Base-by-base conservation (phyloP, 2,329 filamentous ascomycete genomes). In the Colletotrichum australisinense region DNA sequence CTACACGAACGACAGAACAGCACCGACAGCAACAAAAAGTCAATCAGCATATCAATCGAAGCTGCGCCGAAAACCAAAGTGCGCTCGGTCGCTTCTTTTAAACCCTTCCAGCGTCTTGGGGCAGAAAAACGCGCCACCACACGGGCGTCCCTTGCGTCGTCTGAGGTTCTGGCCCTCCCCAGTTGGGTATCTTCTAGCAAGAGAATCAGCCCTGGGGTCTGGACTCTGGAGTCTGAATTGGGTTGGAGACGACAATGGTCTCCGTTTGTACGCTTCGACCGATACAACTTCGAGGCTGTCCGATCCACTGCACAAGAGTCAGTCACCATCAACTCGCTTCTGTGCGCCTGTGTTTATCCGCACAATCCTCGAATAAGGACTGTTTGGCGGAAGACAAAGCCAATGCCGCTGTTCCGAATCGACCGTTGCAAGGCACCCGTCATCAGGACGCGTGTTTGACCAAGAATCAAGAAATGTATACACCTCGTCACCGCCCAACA, bases 111-210 rank as follows among this genome's bases (percentile, higher is more conserved):
- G 46, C 32, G 66, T 30, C 22, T n/a, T 59, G 46, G 46, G 66
- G 59, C 42, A 24, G 59, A 32, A 59, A 60, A 32, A 28, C 59
- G 53, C 42, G 55, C 70, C 59, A 69, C 59, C 49, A 60, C 26
- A 69, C 52, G 53, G 42, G 58, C 55, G 53, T 72, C 66, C 70
- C 66, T 69, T 60, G 53, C 59, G 42, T 72, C 70, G 70, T 72
- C 66, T 59, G 66, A 72, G 70, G 66, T 69, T 72, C 14, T 69
- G 59, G 42, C 38, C 42, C 69, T 72, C 66, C 66, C 66, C 30
- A 46, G 35, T 59, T n/a, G 32, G 65, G 57, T 49, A 63, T 52
- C 56, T 69, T 38, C 65, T 57, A 63, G 49, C 65, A 63, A 28
- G 58, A 30, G 35, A 63, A 38, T 30, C 28, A 4, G 53, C 53